Base-by-base conservation (phyloP, 1,284 basidiomycete genomes). In the Stereum hirsutum region DNA sequence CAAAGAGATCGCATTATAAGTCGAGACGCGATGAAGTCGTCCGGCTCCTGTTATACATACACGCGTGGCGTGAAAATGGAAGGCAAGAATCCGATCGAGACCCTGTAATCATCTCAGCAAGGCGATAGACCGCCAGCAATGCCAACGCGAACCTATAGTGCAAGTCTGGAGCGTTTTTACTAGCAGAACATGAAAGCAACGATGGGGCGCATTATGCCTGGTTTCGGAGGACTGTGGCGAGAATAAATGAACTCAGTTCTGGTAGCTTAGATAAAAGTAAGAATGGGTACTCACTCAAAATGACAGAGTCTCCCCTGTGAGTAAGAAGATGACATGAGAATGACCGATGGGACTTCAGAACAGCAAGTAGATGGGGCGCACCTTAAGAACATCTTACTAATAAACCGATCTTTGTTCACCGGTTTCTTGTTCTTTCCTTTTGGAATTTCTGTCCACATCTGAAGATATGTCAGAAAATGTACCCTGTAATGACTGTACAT, bases 381-480 rank as follows among this genome's bases (percentile, higher is more conserved):
- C 88, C 88, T 75, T 47, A 91, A 62, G 62, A 91, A 92, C 84
- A 97, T 96, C 68, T 95, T 99, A 68, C 92, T 96, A 62, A 99
- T 96, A 70, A 99, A 99, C 34, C 96, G 78, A 68, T 99, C 93
- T 68, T 96, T 97, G 74, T 99, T 98, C 48, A 99, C 84, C 3
- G 96, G 89, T 65, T 98, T 98, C 70, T 96, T 96, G 61, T 90
- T 92, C 70, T 98, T 99, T 41, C 92, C 92, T 66, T 98, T 99
- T 19, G 96, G 96, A 43, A 87, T 68, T 63, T 99, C 96, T 23
- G 94, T 97, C 96, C 96, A 99, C 95, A 97, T 97, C 89, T 95
- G 49, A 42, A 39, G 35, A 17, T 28, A 33, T 12, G 24, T 49
- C 20, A 54, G 45, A 19, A 47, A 23, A 45, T 25, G 35, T n/a